phyloP scores from a whole-genome alignment of 2,329 filamentous ascomycete genomes.

The Ilyonectria mors-panacis region DNA sequence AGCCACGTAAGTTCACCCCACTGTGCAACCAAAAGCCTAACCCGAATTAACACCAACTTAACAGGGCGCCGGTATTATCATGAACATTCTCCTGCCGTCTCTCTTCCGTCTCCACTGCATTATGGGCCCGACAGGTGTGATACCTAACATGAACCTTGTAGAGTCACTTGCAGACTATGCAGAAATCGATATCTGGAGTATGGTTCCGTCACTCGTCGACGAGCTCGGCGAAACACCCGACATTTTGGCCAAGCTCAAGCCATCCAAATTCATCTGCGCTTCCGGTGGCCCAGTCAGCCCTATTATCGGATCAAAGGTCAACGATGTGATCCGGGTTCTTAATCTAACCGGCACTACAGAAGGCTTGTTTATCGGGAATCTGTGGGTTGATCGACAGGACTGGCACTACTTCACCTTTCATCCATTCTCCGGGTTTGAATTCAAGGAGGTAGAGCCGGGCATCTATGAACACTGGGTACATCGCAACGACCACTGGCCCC shows the following conservation, averaged over 20 bases:
- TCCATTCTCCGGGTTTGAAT: constrained; percentile 54
- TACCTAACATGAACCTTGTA: constrained; percentile 55
- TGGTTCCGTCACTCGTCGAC: constrained; percentile 56
- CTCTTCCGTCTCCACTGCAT: constrained; percentile 55
- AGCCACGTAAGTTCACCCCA: constrained; percentile 52
- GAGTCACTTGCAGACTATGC: constrained; percentile 51
- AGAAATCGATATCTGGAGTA: constrained; percentile 57
- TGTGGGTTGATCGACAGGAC: constrained; percentile 45
- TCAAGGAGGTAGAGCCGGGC: constrained; percentile 49
- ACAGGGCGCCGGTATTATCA: constrained; percentile 59
- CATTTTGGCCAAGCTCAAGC: constrained; percentile 49
- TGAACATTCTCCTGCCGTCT: constrained; percentile 57
- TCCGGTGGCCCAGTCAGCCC: constrained; percentile 54
- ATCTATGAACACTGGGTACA: constrained; percentile 53
- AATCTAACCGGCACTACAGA: constrained; percentile 55
- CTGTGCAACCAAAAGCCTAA: too few relatives aligned
- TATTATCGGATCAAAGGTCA: constrained; percentile 48
- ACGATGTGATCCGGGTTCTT: constrained; percentile 50
- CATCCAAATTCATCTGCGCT: constrained; percentile 55
- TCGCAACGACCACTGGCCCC: constrained; percentile 48
- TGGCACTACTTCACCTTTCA: constrained; percentile 54
- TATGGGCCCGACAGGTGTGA: constrained; percentile 52
- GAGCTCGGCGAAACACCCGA: constrained; percentile 52
- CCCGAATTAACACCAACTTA: neutral
- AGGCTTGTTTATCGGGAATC: constrained; percentile 53